Percentiles rank a stretch among this genome's conserved stretches.
Conservation (phyloP, 2,329 filamentous ascomycete genomes). For the Botryosphaeria agaves region DNA sequence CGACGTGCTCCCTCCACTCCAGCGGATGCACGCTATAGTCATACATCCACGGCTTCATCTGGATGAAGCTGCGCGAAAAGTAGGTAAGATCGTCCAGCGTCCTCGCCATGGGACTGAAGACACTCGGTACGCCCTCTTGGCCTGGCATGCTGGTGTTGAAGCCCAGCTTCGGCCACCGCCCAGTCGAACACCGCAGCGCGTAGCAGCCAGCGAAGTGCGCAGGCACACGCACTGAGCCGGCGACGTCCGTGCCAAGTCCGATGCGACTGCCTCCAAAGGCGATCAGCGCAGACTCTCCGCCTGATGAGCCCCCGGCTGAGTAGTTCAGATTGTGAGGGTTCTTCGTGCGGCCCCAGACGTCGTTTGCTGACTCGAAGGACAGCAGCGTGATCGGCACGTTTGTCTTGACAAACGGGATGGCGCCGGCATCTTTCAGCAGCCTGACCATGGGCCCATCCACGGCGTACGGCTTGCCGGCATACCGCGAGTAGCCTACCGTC, state of each 20-base stretch:
- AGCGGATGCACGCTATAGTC: constrained; percentile 75
- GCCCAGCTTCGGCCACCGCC: constrained; percentile 75
- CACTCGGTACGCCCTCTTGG: constrained; percentile 75
- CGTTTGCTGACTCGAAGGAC: constrained; percentile 66
- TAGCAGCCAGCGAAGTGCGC: constrained; percentile 87
- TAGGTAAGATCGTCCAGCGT: constrained; percentile 70
- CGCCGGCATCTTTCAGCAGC: constrained; percentile 70
- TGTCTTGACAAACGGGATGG: constrained; percentile 85
- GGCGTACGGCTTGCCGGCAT: constrained; percentile 46
- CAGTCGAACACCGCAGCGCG: constrained; percentile 70
- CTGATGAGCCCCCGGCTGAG: constrained; percentile 77
- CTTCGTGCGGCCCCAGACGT: constrained; percentile 64
- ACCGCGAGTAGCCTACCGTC: constrained; percentile 61
- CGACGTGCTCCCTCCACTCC: constrained; percentile 51
- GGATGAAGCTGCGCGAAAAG: constrained; percentile 61
- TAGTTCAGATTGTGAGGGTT: constrained; percentile 78
- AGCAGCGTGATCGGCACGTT: constrained; percentile 75
- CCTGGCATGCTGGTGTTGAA: constrained; percentile 80
- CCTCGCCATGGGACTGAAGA: constrained; percentile 84
- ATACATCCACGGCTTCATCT: constrained; percentile 78
- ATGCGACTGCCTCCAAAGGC: constrained; percentile 70
- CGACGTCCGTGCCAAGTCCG: constrained; percentile 80
- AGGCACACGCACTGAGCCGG: constrained; percentile 70
- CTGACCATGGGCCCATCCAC: constrained; percentile 57
- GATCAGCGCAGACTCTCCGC: constrained; percentile 66